These are phyloP conservation scores for Venturia effusa DNA, from an alignment of 2,329 filamentous ascomycete genomes.

Conservation along the genomic window DNA sequence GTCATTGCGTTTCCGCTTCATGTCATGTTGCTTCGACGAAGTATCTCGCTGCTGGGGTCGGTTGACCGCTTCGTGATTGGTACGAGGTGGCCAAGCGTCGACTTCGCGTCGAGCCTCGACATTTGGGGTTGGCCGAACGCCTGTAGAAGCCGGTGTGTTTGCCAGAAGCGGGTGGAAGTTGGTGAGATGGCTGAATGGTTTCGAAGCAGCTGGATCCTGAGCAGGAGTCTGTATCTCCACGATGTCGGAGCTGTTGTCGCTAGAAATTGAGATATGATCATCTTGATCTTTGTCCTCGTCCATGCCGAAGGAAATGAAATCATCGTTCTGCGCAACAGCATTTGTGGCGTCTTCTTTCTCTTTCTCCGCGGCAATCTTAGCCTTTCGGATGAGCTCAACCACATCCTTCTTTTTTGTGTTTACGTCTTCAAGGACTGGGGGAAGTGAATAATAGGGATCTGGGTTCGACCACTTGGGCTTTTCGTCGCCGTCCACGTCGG, in stretches of 20 bases:
- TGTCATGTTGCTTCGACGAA: background rate
- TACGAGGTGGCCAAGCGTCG: slow-evolving; percentile 2
- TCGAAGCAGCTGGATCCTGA: background rate
- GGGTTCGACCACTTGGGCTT: slow-evolving; percentile 87
- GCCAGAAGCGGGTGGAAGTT: background rate
- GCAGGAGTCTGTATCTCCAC: background rate
- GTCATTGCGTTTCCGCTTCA: slow-evolving; percentile 10
- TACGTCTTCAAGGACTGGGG: slow-evolving; percentile 58
- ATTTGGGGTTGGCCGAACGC: background rate
- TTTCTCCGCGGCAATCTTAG: slow-evolving; percentile 53
- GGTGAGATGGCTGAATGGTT: slow-evolving; percentile 5
- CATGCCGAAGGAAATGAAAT: slow-evolving; percentile 81
- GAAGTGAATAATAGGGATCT: slow-evolving; percentile 81
- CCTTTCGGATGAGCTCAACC: slow-evolving; percentile 84
- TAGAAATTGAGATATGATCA: slow-evolving; percentile 10
- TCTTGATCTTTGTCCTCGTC: slow-evolving; percentile 42
- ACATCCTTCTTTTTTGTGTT: slow-evolving; percentile 72
- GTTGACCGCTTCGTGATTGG: background rate
- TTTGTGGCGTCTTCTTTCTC: slow-evolving; percentile 42
- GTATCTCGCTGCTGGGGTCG: slow-evolving; percentile 4
- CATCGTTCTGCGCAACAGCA: slow-evolving; percentile 42
- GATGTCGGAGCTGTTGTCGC: background rate
- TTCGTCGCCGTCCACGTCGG: slow-evolving; percentile 20
- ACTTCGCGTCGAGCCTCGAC: background rate
- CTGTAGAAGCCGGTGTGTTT: background rate